phyloP scores from a whole-genome alignment of 75 land plant species.

The Selaginella tamariscina region DNA sequence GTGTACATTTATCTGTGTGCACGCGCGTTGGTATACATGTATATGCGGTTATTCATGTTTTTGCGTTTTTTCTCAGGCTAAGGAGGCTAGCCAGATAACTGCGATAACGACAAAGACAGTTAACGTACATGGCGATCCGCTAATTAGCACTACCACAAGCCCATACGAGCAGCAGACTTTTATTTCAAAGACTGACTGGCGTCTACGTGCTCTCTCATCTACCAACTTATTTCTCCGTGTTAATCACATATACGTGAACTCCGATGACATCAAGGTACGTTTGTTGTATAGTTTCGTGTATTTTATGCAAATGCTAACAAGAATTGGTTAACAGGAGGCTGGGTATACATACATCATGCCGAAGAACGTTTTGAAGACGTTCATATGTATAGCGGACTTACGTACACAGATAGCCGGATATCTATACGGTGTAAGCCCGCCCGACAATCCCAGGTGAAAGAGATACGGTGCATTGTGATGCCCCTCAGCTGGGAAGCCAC shows the following conservation, averaged over 20 bases:
- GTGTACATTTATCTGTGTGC: no score
- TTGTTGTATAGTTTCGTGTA: background rate
- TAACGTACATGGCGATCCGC: constrained; percentile 98
- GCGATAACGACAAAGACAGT: constrained; percentile 96
- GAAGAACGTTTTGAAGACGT: constrained; percentile 93
- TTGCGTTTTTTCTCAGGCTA: constrained; percentile 42
- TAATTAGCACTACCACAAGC: constrained; percentile 97
- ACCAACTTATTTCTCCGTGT: constrained; percentile 95
- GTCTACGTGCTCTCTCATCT: constrained; percentile 96
- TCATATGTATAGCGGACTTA: constrained; percentile 93
- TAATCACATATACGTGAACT: constrained; percentile 96
- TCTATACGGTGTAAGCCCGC: constrained; percentile 90
- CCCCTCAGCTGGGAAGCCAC: constrained; percentile 99
- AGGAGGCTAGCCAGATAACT: constrained; percentile 94
- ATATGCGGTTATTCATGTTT: background rate
- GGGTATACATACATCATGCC: constrained; percentile 99
- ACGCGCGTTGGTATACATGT: no score
- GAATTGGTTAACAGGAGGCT: constrained; percentile 52
- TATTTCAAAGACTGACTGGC: constrained; percentile 98
- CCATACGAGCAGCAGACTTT: constrained; percentile 97
- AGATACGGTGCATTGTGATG: constrained; percentile 97
- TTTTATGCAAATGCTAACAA: background rate
- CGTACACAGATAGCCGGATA: constrained; percentile 92
- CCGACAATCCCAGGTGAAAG: constrained; percentile 99
- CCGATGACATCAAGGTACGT: constrained; percentile 95